Base-by-base conservation (phyloP, 2,329 filamentous ascomycete genomes). In the Aureobasidium sp. region DNA sequence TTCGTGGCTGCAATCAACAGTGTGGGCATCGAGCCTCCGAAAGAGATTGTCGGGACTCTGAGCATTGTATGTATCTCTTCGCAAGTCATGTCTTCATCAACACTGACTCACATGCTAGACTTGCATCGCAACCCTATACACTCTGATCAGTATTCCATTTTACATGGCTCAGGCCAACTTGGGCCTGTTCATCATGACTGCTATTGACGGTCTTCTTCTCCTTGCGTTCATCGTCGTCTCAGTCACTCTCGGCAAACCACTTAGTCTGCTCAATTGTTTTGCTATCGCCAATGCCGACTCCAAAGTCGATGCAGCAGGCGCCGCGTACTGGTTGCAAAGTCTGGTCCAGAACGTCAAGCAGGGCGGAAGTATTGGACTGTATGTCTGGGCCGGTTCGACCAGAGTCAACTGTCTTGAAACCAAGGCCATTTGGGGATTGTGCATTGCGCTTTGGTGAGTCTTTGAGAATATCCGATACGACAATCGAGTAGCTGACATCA, bases 401-500 rank as follows among this genome's bases (percentile, higher is more conserved):
- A 82, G 79, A 71, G 70, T 82, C 19, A 88, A 89, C 61, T 97
- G 92, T 77, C 85, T 86, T 70, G 86, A 94, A 78, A 85, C 91
- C 73, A 95, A 96, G 81, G 84, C 88, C 17, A 84, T 94, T 66
- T 96, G 91, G 92, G 91, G 91, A 0, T 75, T 96, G 64, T 84
- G 85, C 72, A 92, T 96, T 73, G 86, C 86, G 5, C 81, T 95
- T 54, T 91, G 82, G 82, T 85, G 71, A 70, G 80, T 78, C 6
- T 17, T 37, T 44, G 24, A n/a, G n/a, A 40, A n/a, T 58, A 42
- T 17, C n/a, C 31, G 29, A 42, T 3, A 15, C 12, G 11, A 17
- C 39, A 35, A 35, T 3, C 17, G 7, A 1, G 17, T 33, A 14
- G 35, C 57, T 64, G 42, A 64, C 47, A 9, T 14, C 24, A 14